Evolutionary conservation across 1,284 basidiomycete genomes (phyloP).

Genomic region (Gastroboletus turbinatus): DNA sequence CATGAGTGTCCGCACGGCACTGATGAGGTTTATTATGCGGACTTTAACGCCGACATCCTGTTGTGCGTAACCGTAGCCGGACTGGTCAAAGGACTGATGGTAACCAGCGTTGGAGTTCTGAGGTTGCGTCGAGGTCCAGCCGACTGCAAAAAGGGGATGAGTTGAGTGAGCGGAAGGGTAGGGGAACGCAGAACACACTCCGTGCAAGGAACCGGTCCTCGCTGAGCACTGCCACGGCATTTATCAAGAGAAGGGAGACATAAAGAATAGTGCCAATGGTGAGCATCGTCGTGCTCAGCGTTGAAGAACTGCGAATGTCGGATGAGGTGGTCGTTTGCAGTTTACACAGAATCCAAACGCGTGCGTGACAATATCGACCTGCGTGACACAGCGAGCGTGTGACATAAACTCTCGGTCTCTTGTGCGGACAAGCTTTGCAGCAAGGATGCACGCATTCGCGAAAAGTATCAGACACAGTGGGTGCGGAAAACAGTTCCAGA

Average conservation of each 20-base stretch:
- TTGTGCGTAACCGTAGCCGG: conserved; percentile 48
- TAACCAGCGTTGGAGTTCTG: conserved; percentile 56
- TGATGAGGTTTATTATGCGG: conserved; percentile 87
- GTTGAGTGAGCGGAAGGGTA: conserved; percentile 5
- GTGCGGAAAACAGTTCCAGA: neutral
- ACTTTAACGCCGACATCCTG: conserved; percentile 79
- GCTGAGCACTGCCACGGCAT: conserved; percentile 91
- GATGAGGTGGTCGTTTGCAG: neutral
- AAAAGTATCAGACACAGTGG: conserved; percentile 21
- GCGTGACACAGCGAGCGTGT: conserved; percentile 20
- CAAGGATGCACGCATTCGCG: conserved; percentile 37
- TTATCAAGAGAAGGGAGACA: conserved; percentile 80
- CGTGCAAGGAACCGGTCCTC: conserved; percentile 93
- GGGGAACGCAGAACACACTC: conserved; percentile 56
- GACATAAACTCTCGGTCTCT: conserved; percentile 14
- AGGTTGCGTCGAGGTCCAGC: conserved; percentile 80
- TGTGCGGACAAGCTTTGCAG: neutral
- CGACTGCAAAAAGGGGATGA: conserved; percentile 57
- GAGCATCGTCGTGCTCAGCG: conserved; percentile 41
- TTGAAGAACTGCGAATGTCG: conserved; percentile 3
- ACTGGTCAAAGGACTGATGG: conserved; percentile 67
- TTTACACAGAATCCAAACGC: neutral
- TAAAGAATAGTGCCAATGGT: conserved; percentile 69
- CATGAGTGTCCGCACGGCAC: conserved; percentile 92
- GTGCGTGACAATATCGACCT: conserved; percentile 20